phyloP scores from a whole-genome alignment of 2,329 filamentous ascomycete species.

The Colletotrichum theobromicola region DNA sequence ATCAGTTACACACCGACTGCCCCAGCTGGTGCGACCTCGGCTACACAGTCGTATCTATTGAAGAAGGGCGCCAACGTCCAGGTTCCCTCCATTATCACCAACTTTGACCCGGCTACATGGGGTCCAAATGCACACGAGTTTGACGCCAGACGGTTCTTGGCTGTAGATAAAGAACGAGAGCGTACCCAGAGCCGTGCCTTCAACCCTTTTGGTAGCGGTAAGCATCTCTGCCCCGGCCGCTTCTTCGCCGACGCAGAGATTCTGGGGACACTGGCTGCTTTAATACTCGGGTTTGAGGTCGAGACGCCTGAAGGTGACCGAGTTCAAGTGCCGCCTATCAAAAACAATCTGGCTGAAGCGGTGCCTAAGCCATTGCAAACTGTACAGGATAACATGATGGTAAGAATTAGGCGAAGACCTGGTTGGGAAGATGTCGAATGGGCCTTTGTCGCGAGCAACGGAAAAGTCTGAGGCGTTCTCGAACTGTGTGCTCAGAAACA shows the following conservation, averaged over 20 bases:
- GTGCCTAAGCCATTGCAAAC: not conserved
- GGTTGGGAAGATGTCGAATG: conserved; percentile 9
- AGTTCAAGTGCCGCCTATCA: not conserved
- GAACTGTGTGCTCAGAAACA: not conserved
- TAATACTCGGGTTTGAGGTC: conserved; percentile 29
- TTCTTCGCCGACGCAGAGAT: conserved; percentile 37
- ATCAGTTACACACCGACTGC: not conserved
- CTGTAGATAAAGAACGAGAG: conserved; percentile 23
- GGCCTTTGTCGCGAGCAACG: not conserved
- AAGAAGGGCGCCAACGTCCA: conserved; percentile 22
- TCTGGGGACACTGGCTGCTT: conserved; percentile 24
- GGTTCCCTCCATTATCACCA: conserved; percentile 28
- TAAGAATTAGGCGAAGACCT: not conserved
- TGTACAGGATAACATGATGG: not conserved
- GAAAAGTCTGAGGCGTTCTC: not conserved
- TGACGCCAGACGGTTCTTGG: conserved; percentile 28
- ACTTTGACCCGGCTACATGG: conserved; percentile 28
- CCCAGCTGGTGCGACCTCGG: not conserved
- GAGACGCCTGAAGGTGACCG: conserved; percentile 12
- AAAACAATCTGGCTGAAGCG: conserved; percentile 3
- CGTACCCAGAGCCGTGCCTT: conserved; percentile 25
- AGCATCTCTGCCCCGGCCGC: conserved; percentile 37
- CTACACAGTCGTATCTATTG: not conserved
- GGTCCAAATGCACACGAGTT: conserved; percentile 28
- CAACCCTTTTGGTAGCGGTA: conserved; percentile 37